These are phyloP conservation scores for Ceratonia siliqua DNA, from an alignment of 306 rosid species.

Conservation along the genomic window DNA sequence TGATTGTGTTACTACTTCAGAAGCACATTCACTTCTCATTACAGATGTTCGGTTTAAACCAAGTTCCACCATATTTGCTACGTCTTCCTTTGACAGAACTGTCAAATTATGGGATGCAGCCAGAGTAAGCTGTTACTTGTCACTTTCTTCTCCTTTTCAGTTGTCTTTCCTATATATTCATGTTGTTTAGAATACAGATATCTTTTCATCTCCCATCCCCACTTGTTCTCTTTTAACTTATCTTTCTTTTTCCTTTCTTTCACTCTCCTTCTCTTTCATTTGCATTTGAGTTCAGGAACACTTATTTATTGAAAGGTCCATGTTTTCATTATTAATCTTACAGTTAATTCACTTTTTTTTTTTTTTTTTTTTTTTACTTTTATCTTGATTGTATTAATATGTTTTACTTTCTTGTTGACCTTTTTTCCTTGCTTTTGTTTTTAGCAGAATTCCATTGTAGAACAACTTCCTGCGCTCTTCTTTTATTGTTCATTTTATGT, in stretches of 20 bases:
- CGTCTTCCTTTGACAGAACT: conserved; percentile 68
- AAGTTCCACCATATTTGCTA: conserved; percentile 58
- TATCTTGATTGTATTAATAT: too few species aligned
- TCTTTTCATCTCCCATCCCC: conserved; percentile 3
- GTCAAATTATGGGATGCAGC: conserved; percentile 67
- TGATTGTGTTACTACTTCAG: conserved; percentile 38
- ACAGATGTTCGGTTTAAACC: conserved; percentile 67
- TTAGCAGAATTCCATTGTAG: neutral
- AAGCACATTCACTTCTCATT: conserved; percentile 54
- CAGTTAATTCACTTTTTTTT: too few species aligned
- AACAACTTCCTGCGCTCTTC: neutral
- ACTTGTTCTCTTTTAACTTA: conserved; percentile 5
- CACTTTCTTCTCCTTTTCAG: conserved; percentile 25
- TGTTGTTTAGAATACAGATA: conserved; percentile 18
- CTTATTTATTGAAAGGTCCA: neutral
- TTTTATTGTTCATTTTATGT: neutral
- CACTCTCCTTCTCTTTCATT: conserved; percentile 2
- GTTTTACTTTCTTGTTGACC: neutral
- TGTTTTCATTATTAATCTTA: neutral
- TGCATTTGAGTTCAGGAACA: neutral
- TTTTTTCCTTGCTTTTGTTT: neutral
- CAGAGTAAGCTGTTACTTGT: conserved; percentile 44
- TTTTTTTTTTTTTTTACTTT: too few species aligned
- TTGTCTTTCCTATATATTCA: conserved; percentile 8
- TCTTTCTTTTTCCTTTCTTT: neutral